These are phyloP conservation scores for Chamaecrista fasciculata DNA, from an alignment of 306 rosid genomes.

Conservation along the genomic window DNA sequence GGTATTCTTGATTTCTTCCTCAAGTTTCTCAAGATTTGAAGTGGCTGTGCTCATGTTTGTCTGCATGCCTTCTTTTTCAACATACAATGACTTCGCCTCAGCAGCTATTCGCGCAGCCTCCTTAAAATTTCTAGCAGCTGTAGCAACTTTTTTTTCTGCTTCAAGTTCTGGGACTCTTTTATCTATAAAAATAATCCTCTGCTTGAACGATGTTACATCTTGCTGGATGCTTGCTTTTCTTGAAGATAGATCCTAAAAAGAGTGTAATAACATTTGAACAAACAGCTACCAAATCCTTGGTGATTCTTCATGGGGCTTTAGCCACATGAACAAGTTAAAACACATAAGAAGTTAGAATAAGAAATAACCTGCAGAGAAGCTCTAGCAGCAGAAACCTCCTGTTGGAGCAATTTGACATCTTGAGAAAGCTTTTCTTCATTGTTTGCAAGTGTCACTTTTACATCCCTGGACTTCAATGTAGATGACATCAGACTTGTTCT, in stretches of 20 bases:
- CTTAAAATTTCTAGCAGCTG: slow-evolving; percentile 77
- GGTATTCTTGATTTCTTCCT: slow-evolving; percentile 58
- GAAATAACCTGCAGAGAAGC: slow-evolving; percentile 66
- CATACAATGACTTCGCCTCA: slow-evolving; percentile 61
- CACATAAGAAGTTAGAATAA: slow-evolving; percentile 19
- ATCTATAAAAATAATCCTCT: slow-evolving; percentile 62
- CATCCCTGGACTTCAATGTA: slow-evolving; percentile 62
- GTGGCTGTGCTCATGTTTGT: slow-evolving; percentile 43
- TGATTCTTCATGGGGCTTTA: slow-evolving; percentile 22
- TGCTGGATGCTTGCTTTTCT: slow-evolving; percentile 75
- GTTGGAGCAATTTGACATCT: slow-evolving; percentile 61
- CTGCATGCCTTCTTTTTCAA: slow-evolving; percentile 62
- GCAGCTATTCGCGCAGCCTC: slow-evolving; percentile 83
- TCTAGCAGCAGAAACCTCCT: slow-evolving; percentile 62
- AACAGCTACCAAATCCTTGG: slow-evolving; percentile 15
- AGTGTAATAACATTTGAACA: slow-evolving; percentile 31
- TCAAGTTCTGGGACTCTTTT: slow-evolving; percentile 86
- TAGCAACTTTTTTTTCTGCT: slow-evolving; percentile 81
- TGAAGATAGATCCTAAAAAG: slow-evolving; percentile 69
- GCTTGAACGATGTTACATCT: slow-evolving; percentile 65
- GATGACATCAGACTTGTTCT: slow-evolving; percentile 64
- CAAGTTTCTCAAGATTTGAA: slow-evolving; percentile 61
- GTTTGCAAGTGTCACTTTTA: slow-evolving; percentile 56
- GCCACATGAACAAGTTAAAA: slow-evolving; percentile 17
- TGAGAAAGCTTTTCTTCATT: slow-evolving; percentile 65